Conservation (phyloP, 768 basidiomycete species). For the Suillus occidentalis region DNA sequence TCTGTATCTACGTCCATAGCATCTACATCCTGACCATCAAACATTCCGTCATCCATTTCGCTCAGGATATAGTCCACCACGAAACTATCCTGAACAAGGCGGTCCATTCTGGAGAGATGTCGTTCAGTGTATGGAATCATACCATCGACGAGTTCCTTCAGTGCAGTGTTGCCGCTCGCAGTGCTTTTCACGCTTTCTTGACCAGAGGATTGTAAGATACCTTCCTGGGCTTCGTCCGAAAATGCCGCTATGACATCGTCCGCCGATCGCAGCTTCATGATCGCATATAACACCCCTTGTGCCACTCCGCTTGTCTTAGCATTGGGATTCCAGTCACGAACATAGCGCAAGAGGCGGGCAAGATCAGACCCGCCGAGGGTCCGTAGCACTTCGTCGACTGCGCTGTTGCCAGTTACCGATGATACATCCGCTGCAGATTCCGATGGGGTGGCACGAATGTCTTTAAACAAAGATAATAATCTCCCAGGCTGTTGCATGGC, state of each 20-base stretch:
- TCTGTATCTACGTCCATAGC: slow-evolving; percentile 41
- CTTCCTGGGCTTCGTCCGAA: slow-evolving; percentile 21
- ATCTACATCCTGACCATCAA: slow-evolving; percentile 48
- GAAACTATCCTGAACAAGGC: slow-evolving; percentile 92
- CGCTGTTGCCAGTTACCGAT: slow-evolving; percentile 63
- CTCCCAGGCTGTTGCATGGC: slow-evolving; percentile 93
- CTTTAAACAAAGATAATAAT: slow-evolving; percentile 75
- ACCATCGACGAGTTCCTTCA: slow-evolving; percentile 80
- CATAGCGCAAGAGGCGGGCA: slow-evolving; percentile 75
- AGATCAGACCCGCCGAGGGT: slow-evolving; percentile 73
- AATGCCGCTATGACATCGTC: slow-evolving; percentile 77
- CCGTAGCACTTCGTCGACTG: slow-evolving; percentile 82
- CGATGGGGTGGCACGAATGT: slow-evolving; percentile 43
- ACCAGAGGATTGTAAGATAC: slow-evolving; percentile 16
- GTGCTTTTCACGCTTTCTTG: slow-evolving; percentile 32
- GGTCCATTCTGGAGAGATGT: slow-evolving; percentile 82
- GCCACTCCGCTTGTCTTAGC: slow-evolving; percentile 86
- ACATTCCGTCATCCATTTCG: slow-evolving; percentile 85
- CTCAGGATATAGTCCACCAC: slow-evolving; percentile 86
- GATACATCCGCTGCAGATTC: slow-evolving; percentile 12
- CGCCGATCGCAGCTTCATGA: slow-evolving; percentile 74
- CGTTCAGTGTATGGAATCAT: slow-evolving; percentile 94
- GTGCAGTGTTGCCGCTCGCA: slow-evolving; percentile 26
- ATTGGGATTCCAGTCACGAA: slow-evolving; percentile 93
- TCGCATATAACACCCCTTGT: slow-evolving; percentile 77